Evolutionary conservation across 805 yeast genomes (phyloP), one percentile per base, ranked within the genome.

Genomic region (Hagleromyces aurorensis): DNA sequence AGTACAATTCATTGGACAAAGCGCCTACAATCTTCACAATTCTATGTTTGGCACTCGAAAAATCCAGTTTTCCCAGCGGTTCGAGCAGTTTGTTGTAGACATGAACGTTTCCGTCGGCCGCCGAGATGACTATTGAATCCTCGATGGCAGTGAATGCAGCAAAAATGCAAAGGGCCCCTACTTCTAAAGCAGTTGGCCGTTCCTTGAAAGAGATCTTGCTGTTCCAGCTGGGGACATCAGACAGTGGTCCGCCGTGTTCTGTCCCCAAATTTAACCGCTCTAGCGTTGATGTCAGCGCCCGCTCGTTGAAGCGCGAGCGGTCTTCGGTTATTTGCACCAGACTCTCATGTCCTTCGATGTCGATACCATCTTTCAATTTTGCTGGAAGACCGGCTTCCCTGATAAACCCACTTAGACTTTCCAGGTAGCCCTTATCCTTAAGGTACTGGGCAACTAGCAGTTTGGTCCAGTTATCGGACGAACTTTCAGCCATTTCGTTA

Each of bases 391-490:
- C 42, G 3, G 43, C 23, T 18, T 60, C 64, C 13, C 33, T 36
- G 16, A 74, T 69, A 27, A 78, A 70, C 3, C 58, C 44, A n/a
- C 52, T 46, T 9, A 77, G 51, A 0, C 87, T 70, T 1, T 56
- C 57, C 1, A 32, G 37, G 26, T 63, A 65, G 1, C 72, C 70
- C 16, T 72, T 62, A n/a, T 63, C 55, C 16, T 62, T 50, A n/a
- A 80, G 61, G 40, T 70, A 79, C 17, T 74, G 72, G 0, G 82
- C 85, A 8, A 80, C 61, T 18, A 78, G 50, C 2, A 58, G 42
- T 12, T 57, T 51, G 2, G 59, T 47, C 22, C 46, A 35, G 17
- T 23, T 19, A n/a, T 13, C 32, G 16, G 10, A 5, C 12, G 31
- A 22, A 25, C 23, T 25, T 22, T 17, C n/a, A n/a, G n/a, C n/a